phyloP scores from a whole-genome alignment of 2,329 filamentous ascomycete genomes.

The Fusarium bulbicola region DNA sequence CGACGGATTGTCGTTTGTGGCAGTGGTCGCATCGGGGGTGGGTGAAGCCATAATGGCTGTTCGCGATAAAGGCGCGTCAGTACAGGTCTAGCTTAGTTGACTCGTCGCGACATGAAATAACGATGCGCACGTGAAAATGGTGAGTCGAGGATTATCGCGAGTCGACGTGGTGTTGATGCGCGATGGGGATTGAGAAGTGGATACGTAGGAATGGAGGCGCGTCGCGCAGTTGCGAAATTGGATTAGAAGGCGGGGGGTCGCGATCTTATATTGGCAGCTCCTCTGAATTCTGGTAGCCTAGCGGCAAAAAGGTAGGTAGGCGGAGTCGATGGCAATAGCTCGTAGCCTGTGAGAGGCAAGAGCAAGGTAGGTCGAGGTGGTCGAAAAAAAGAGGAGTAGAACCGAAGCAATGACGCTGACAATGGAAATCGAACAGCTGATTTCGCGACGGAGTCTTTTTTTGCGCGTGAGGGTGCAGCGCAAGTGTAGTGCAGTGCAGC shows the following conservation, averaged over 20 bases:
- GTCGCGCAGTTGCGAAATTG: conserved; percentile 32
- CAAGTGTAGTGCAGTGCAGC: neutral
- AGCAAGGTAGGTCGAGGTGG: conserved; percentile 15
- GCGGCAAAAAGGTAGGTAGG: conserved; percentile 11
- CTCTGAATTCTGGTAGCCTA: conserved; percentile 29
- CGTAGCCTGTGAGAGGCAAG: conserved; percentile 26
- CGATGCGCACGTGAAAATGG: conserved; percentile 14
- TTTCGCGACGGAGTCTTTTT: conserved; percentile 6
- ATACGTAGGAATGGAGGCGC: conserved; percentile 33
- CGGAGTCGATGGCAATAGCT: conserved; percentile 34
- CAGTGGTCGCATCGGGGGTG: conserved; percentile 51
- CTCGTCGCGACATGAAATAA: conserved; percentile 51
- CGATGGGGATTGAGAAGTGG: conserved; percentile 26
- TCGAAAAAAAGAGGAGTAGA: conserved; percentile 22
- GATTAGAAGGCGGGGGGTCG: conserved; percentile 25
- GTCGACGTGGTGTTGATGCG: conserved; percentile 23
- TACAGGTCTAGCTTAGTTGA: conserved; percentile 41
- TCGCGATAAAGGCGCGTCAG: conserved; percentile 48
- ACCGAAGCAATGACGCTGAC: conserved; percentile 32
- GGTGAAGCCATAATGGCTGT: conserved; percentile 65
- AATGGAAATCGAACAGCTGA: conserved; percentile 8
- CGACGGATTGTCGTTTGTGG: conserved; percentile 58
- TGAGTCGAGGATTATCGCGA: neutral
- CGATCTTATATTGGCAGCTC: conserved; percentile 28
- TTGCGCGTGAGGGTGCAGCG: neutral